These are phyloP conservation scores for Phytophthora tubulina DNA, from an alignment of 352 stramenopile genomes.

Conservation along the genomic window DNA sequence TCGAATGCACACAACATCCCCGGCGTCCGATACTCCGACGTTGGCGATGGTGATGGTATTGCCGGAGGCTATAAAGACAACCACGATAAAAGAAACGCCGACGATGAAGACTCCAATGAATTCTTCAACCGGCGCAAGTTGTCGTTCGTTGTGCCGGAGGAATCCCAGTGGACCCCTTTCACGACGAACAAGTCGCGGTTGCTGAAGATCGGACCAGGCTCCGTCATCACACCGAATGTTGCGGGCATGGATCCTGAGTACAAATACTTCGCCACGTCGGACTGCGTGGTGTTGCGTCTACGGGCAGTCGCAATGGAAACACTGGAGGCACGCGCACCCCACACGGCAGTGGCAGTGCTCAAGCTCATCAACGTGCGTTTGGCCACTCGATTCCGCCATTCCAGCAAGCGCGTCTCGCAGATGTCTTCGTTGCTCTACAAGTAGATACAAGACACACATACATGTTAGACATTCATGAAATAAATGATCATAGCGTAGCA, in stretches of 20 bases:
- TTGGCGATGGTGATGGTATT: slow-evolving; percentile 7
- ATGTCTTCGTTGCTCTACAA: slow-evolving; percentile 86
- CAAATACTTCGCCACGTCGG: slow-evolving; percentile 70
- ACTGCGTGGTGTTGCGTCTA: slow-evolving; percentile 75
- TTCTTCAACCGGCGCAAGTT: slow-evolving; percentile 40
- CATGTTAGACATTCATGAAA: slow-evolving; percentile 14
- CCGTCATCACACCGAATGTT: slow-evolving; percentile 74
- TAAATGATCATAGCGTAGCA: slow-evolving; percentile 2
- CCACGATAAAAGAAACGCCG: not conserved
- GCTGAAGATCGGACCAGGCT: slow-evolving; percentile 80
- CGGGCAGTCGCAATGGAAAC: slow-evolving; percentile 65
- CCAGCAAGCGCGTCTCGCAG: slow-evolving; percentile 81
- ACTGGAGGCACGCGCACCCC: slow-evolving; percentile 61
- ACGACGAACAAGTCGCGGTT: slow-evolving; percentile 66
- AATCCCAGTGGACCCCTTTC: slow-evolving; percentile 74
- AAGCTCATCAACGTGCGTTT: slow-evolving; percentile 76
- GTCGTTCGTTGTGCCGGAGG: slow-evolving; percentile 54
- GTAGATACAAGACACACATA: slow-evolving; percentile 29
- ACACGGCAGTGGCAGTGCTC: slow-evolving; percentile 80
- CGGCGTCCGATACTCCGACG: slow-evolving; percentile 46
- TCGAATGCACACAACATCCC: slow-evolving; percentile 65
- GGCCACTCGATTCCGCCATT: slow-evolving; percentile 67
- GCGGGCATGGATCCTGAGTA: slow-evolving; percentile 51
- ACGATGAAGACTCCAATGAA: slow-evolving; percentile 20
- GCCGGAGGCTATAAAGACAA: slow-evolving; percentile 5